Conservation (phyloP, 257 asterid species). For the Handroanthus guayacan region DNA sequence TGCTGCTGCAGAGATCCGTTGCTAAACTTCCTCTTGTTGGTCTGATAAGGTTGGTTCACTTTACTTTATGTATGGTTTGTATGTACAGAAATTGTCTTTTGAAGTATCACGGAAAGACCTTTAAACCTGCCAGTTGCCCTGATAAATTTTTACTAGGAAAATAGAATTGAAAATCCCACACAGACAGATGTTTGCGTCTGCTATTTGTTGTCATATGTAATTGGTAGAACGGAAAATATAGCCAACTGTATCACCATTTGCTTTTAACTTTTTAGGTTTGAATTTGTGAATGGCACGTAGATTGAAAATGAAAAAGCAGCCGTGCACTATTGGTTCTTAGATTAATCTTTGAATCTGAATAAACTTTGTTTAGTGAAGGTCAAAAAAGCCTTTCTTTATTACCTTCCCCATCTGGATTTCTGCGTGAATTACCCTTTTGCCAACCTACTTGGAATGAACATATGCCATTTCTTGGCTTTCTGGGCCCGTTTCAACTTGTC, state of each 20-base stretch:
- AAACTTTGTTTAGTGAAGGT: not conserved
- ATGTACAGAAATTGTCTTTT: slow-evolving; percentile 40
- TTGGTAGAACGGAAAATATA: not conserved
- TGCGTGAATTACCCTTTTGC: slow-evolving; percentile 19
- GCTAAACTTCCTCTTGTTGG: slow-evolving; percentile 96
- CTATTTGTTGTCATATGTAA: slow-evolving; percentile 48
- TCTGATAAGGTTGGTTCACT: slow-evolving; percentile 79
- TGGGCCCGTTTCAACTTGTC: not conserved
- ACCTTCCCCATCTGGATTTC: slow-evolving; percentile 21
- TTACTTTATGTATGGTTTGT: not conserved
- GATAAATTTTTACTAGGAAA: slow-evolving; percentile 34
- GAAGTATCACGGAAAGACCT: slow-evolving; percentile 52
- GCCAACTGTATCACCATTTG: not conserved
- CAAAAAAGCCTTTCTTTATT: slow-evolving; percentile 1
- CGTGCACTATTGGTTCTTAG: not conserved
- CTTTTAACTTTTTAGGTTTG: slow-evolving; percentile 1
- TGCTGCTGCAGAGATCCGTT: slow-evolving; percentile 90
- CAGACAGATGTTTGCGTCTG: slow-evolving; percentile 56
- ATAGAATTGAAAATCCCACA: slow-evolving; percentile 20
- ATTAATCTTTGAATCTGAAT: slow-evolving; percentile 1
- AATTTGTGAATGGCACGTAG: not conserved
- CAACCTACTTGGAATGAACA: not conserved
- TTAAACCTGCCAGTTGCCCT: slow-evolving; percentile 51
- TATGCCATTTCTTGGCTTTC: slow-evolving; percentile 14
- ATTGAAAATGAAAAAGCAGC: not conserved